Evolutionary conservation across 139 green algal genomes (phyloP).

Genomic region (Micromonas commoda): DNA sequence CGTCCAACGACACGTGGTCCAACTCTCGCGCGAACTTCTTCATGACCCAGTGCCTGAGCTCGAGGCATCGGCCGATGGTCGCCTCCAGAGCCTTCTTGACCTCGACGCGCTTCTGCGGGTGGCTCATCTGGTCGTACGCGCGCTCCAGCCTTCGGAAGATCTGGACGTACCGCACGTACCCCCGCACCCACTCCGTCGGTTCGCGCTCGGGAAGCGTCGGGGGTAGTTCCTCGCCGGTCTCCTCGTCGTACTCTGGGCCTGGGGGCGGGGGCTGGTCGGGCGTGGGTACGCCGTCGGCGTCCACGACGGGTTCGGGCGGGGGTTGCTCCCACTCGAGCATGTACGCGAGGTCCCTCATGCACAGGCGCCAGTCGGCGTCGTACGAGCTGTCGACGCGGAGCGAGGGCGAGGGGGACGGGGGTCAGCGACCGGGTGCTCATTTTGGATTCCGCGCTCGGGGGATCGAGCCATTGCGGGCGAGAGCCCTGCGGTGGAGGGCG

Average conservation of each 20-base stretch:
- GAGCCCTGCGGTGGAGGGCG: too few relatives aligned
- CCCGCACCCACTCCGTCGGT: constrained; percentile 54
- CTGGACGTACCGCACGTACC: constrained; percentile 84
- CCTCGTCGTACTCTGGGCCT: not conserved
- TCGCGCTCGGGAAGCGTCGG: not conserved
- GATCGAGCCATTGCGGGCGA: too few relatives aligned
- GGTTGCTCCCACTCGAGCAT: too few relatives aligned
- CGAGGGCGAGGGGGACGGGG: not conserved
- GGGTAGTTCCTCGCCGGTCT: not conserved
- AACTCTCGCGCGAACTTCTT: constrained; percentile 62
- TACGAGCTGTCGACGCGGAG: not conserved
- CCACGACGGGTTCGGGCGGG: too few relatives aligned
- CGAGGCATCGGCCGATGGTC: constrained; percentile 70
- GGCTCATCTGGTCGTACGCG: constrained; percentile 75
- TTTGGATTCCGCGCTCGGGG: too few relatives aligned
- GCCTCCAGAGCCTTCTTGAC: constrained; percentile 72
- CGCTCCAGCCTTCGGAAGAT: constrained; percentile 72
- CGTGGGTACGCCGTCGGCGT: too few relatives aligned
- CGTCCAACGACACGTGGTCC: constrained; percentile 72
- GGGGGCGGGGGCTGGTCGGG: not conserved
- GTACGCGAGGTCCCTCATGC: not conserved
- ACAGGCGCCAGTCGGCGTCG: not conserved
- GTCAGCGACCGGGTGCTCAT: too few relatives aligned
- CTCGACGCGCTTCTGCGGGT: constrained; percentile 78
- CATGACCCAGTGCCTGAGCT: too few relatives aligned